Base-by-base conservation (phyloP, 148 eudicot genomes). In the Silene conica region DNA sequence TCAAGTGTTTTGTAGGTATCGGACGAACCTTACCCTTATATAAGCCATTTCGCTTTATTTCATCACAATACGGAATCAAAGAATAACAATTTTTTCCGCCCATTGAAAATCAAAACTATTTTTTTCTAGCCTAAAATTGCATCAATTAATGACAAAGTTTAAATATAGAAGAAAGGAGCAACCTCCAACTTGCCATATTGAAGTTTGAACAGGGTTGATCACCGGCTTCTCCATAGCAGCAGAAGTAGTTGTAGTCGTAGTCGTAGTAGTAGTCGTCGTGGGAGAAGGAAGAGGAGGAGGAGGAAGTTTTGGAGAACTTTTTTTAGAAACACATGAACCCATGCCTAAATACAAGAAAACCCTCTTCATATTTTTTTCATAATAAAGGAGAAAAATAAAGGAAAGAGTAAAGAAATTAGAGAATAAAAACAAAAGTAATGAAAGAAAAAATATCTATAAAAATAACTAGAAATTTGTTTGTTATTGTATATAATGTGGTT, bases 261-360 rank as follows among this genome's bases (percentile, higher is more conserved):
- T n/a, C n/a, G n/a, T 19, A 28, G 63, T 21, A 59, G 71, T 65
- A 68, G 23, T 43, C 2, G 28, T 64, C 13, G 18, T 21, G 25
- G 15, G 16, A 63, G 70, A 22, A 28, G 54, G 65, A 68, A 25
- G 45, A 41, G 6, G 7, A 31, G 16, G 19, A 62, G 54, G 19
- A 55, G 80, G 63, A 63, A 46, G 63, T 18, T 69, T 69, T 23
- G 64, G 45, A 68, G 38, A 16, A 61, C 21, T 63, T 41, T 77
- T 65, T 15, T 57, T 46, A 43, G 82, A 80, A 38, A 80, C 48
- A 76, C 83, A 80, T 43, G 82, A 75, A 57, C 82, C 70, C 82
- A 80, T 80, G n/a, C 83, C 83, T 12, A 80, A 57, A 57, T 25
- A 75, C 61, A 75, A n/a, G 55, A 80, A 66, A 3, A 75, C 75